Evolutionary conservation across 768 basidiomycete genomes (phyloP).

Genomic region (Stropharia rugosoannulata): DNA sequence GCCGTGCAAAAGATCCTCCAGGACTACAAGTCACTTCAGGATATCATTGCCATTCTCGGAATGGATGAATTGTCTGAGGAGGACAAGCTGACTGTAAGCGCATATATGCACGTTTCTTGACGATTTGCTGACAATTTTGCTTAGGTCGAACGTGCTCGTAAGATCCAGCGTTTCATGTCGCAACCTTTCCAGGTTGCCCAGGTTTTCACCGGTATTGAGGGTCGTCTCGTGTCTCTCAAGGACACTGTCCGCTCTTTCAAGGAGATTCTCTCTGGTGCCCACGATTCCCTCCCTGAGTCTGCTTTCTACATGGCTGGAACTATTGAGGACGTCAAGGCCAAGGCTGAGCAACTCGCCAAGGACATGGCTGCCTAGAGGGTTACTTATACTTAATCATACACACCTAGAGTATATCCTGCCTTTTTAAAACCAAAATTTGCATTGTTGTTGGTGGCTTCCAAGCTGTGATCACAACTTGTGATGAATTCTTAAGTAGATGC

Average conservation of each 20-base stretch:
- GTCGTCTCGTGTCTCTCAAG: slow-evolving; percentile 94
- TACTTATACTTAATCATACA: slow-evolving; percentile 18
- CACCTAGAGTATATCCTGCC: slow-evolving; percentile 17
- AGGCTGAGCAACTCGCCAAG: slow-evolving; percentile 97
- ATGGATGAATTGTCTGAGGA: slow-evolving; percentile 99
- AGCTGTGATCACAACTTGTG: not conserved
- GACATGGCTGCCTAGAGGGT: slow-evolving; percentile 67
- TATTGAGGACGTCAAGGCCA: slow-evolving; percentile 94
- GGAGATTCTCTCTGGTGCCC: slow-evolving; percentile 90
- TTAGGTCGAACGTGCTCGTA: slow-evolving; percentile 95
- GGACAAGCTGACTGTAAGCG: slow-evolving; percentile 93
- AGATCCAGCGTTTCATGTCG: slow-evolving; percentile 99
- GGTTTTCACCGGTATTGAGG: slow-evolving; percentile 99
- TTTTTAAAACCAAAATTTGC: slow-evolving; percentile 17
- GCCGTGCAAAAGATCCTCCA: slow-evolving; percentile 97
- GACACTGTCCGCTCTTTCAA: slow-evolving; percentile 97
- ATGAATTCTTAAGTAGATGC: not conserved
- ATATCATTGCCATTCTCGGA: slow-evolving; percentile 99
- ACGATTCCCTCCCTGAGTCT: slow-evolving; percentile 90
- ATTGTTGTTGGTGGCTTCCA: slow-evolving; percentile 11
- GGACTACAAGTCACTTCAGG: slow-evolving; percentile 96
- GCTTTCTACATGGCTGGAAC: slow-evolving; percentile 99
- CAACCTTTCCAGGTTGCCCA: slow-evolving; percentile 99
- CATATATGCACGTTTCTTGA: not conserved
- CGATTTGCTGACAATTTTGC: not conserved